Evolutionary conservation across 208 protist genomes (phyloP).

Genomic region (Wallacemonas sp.): DNA sequence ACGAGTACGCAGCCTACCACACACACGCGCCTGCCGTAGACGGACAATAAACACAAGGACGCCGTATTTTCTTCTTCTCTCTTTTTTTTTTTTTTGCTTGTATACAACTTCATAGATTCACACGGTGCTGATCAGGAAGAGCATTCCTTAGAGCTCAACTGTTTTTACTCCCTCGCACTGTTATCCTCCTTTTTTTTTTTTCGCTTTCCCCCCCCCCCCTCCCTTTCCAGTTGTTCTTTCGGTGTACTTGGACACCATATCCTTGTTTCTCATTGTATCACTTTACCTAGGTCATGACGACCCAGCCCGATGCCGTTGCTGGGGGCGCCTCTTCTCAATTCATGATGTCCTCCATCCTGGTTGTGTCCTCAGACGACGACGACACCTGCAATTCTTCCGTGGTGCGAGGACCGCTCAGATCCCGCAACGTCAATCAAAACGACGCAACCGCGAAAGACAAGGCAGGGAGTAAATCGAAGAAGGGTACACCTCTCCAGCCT

Average conservation of each 20-base stretch:
- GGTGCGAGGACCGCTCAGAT: not conserved
- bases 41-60: too few relatives aligned
- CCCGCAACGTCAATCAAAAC: not conserved
- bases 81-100: not conserved
- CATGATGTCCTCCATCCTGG: constrained; percentile 14
- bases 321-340: not conserved
- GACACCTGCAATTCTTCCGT: not conserved
- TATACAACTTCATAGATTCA: not conserved
- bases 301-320: not conserved
- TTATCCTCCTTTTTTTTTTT: not conserved
- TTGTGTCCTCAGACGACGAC: constrained; percentile 17
- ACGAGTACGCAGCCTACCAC: too few relatives aligned
- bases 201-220: not conserved
- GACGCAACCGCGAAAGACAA: not conserved
- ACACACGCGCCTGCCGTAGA: too few relatives aligned
- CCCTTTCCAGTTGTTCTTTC: too few relatives aligned
- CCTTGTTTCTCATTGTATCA: not conserved
- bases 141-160: too few relatives aligned
- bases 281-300: not conserved
- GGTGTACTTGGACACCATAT: too few relatives aligned
- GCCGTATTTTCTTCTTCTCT: too few relatives aligned
- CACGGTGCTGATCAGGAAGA: too few relatives aligned
- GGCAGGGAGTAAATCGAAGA: not conserved
- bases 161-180: too few relatives aligned
- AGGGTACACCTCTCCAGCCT: not conserved